Evolutionary conservation across 345 rosid species (phyloP), one percentile per base, ranked within the genome.

Genomic region (Salix suchowensis): DNA sequence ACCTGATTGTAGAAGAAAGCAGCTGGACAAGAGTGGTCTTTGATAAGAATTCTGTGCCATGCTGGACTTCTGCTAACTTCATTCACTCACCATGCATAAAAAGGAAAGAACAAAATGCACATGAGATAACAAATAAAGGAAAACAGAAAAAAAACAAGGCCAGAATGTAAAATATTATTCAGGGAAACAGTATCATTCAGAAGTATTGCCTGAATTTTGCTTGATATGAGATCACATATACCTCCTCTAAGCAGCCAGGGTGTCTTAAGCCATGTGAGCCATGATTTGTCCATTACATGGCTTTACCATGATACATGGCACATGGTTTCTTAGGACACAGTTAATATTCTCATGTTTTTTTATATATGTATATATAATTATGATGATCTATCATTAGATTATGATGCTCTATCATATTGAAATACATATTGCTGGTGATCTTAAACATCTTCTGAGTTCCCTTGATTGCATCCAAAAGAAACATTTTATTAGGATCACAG

Each of bases 1-100:
- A 95, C 98, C 97, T 90, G 81, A 90, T 91, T 13, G 88, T 80
- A 73, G 94, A 88, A 83, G 82, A 74, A 68, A 95, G 89, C 39
- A 91, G 83, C 71, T 88, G 93, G 84, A 91, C 80, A 78, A 95
- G 88, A 39, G 86, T 78, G 28, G 88, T 93, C 79, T 84, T 87
- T 21, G 93, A 88, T 80, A 93, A 85, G 85, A 92, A 86, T 78
- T 90, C 96, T 42, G 89, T 81, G 70, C 93, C 85, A 84, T 95
- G 97, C 81, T 75, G 88, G 74, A 89, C 83, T 79, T 90, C 92
- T 72, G 88, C 80, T 82, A 95, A 76, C 98, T 95, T 85, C 87
- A 87, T 70, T 68, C 75, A 65, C 76, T 67, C 52, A 82, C n/a
- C 44, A 48, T 26, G 70, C 21, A 32, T 10, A 76, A 68, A 32